Evolutionary conservation across 2,329 filamentous ascomycete species (phyloP).

Genomic region (Alternaria burnsii): DNA sequence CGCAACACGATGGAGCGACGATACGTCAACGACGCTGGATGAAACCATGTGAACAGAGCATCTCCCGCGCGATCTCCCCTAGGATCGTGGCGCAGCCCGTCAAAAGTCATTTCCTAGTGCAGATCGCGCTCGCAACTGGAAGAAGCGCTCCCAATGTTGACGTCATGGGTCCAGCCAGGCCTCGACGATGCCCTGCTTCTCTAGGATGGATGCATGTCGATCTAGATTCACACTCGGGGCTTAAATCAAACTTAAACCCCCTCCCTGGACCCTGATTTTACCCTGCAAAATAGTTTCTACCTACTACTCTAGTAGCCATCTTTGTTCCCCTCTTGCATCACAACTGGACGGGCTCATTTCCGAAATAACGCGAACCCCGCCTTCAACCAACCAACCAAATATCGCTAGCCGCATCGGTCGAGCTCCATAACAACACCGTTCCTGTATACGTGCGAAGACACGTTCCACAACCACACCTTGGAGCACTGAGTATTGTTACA

Average conservation of each 20-base stretch:
- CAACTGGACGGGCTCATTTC: slow-evolving; percentile 6
- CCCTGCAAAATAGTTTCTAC: not conserved
- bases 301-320: not conserved
- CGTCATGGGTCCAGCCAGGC: slow-evolving; percentile 14
- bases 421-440: slow-evolving; percentile 8
- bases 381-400: slow-evolving; percentile 6
- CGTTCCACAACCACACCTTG: not conserved
- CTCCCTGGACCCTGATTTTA: slow-evolving; percentile 17
- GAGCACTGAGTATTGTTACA: not conserved
- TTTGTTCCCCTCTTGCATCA: not conserved
- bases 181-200: slow-evolving; percentile 14
- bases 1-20: not conserved
- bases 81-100: slow-evolving; percentile 11
- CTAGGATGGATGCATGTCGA: not conserved
- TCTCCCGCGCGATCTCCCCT: slow-evolving; percentile 4
- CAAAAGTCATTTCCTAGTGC: slow-evolving; percentile 3
- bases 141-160: slow-evolving; percentile 9
- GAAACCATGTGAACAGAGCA: not conserved
- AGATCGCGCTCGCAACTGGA: slow-evolving; percentile 13
- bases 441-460: not conserved
- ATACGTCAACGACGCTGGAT: not conserved
- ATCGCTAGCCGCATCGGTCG: slow-evolving; percentile 7
- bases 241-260: slow-evolving; percentile 20
- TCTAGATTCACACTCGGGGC: slow-evolving; percentile 7
- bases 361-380: slow-evolving; percentile 11